phyloP scores from a whole-genome alignment of 164 flowering plant genomes.

The Vitis vinifera region DNA sequence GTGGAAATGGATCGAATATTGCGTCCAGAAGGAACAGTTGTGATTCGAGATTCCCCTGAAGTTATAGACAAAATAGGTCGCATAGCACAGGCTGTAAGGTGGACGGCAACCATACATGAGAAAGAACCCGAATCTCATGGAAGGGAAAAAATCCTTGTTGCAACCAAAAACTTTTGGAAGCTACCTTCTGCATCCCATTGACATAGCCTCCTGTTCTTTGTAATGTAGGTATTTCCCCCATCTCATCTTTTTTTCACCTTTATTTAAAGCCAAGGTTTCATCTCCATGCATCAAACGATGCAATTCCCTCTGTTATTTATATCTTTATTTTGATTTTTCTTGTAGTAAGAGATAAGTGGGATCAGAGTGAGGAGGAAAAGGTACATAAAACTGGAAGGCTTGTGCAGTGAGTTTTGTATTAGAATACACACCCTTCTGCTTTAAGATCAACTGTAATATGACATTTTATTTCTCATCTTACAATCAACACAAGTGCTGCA shows the following conservation, averaged over 20 bases:
- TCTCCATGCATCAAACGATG: conserved; percentile 24
- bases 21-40: conserved; percentile 89
- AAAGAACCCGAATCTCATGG: conserved; percentile 79
- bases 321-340: neutral
- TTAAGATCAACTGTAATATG: neutral
- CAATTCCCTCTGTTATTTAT: neutral
- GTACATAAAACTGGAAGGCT: neutral
- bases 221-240: conserved; percentile 16
- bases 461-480: neutral
- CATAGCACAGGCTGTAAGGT: conserved; percentile 69
- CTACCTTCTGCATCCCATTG: conserved; percentile 50
- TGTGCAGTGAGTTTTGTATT: conserved; percentile 2
- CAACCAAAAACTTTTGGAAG: conserved; percentile 69
- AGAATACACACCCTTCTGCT: conserved; percentile 2
- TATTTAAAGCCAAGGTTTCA: conserved; percentile 5
- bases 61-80: conserved; percentile 66
- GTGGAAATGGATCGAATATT: conserved; percentile 88
- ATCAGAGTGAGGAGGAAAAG: neutral
- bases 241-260: conserved; percentile 1
- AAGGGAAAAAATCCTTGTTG: conserved; percentile 78
- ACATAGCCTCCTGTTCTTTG: conserved; percentile 13
- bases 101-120: conserved; percentile 59
- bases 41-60: conserved; percentile 79
- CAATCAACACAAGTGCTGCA: neutral
- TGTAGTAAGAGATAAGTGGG: neutral